phyloP scores from a whole-genome alignment of 805 yeast species.

The Starmerella etchellsii region DNA sequence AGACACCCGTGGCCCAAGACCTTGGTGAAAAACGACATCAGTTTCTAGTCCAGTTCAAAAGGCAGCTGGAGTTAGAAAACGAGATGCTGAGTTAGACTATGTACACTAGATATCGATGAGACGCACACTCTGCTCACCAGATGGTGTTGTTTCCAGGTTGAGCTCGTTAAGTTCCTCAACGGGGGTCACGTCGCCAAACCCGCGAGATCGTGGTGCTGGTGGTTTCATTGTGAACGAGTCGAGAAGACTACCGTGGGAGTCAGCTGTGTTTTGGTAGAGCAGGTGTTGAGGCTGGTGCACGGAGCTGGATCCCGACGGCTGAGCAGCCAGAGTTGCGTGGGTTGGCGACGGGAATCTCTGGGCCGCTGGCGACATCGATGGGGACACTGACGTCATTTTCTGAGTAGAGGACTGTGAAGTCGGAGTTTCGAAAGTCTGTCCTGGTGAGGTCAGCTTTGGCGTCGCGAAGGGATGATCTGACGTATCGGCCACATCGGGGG shows the following conservation, averaged over 20 bases:
- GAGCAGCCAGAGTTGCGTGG: no score
- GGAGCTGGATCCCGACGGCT: background rate
- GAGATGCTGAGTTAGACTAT: background rate
- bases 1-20: conserved; percentile 21
- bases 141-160: conserved; percentile 1
- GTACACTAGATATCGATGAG: conserved; percentile 18
- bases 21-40: conserved; percentile 14
- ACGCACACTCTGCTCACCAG: conserved; percentile 15
- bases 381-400: background rate
- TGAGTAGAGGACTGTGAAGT: background rate
- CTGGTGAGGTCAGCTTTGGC: no score
- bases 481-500: no score
- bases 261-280: background rate
- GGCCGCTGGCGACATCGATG: background rate
- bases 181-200: background rate
- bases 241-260: background rate
- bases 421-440: background rate
- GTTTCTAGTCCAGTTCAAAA: conserved; percentile 3
- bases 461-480: no score
- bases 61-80: conserved; percentile 3
- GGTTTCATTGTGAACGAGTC: background rate
- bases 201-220: conserved; percentile 5
- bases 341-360: background rate
- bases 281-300: background rate
- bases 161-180: conserved; percentile 10